Base-by-base conservation (phyloP, 2,329 filamentous ascomycete genomes). In the Davidsoniella australis region DNA sequence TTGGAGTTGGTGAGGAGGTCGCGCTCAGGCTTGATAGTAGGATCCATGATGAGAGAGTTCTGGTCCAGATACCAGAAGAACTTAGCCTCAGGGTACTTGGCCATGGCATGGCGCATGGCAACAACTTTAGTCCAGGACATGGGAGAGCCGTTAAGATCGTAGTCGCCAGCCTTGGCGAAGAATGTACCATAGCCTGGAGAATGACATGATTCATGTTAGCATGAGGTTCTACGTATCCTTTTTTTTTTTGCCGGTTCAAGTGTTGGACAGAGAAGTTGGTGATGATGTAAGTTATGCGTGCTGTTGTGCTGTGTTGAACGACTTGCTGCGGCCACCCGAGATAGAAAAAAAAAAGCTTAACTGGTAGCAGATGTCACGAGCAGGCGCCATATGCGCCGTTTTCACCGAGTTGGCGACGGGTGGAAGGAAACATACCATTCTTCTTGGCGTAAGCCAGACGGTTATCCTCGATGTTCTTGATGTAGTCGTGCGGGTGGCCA, bases 61-160 rank as follows among this genome's bases (percentile, higher is more conserved):
- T 85, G 76, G 53, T 89, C 85, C 14, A 98, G 77, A 61, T 82
- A 86, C 81, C 89, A 96, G 61, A 96, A 74, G 62, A 80, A 94
- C 45, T 74, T 78, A 54, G 76, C 79, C 57, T 86, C 75, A 4
- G 88, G 85, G 60, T 81, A 80, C 42, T 79, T 72, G 5, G 85
- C 79, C 66, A 96, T 78, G 44, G 89, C 89, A 63, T 98, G 89
- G 53, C 91, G 82, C 60, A 93, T 71, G 6, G 89, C 85, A 53
- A 89, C 85, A 48, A 96, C 75, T 57, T 83, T 78, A 40, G 84
- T 71, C 84, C 85, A 93, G 43, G 78, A 78, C 48, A 62, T 52
- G 56, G 80, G 70, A 47, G 75, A 64, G 51, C 72, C 72, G 52
- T 69, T 64, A 29, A 86, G 71, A 53, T 83, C 71, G 66, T 95